These are phyloP conservation scores for Cordyceps sp. DNA, from an alignment of 2,329 filamentous ascomycete species.

Conservation along the genomic window DNA sequence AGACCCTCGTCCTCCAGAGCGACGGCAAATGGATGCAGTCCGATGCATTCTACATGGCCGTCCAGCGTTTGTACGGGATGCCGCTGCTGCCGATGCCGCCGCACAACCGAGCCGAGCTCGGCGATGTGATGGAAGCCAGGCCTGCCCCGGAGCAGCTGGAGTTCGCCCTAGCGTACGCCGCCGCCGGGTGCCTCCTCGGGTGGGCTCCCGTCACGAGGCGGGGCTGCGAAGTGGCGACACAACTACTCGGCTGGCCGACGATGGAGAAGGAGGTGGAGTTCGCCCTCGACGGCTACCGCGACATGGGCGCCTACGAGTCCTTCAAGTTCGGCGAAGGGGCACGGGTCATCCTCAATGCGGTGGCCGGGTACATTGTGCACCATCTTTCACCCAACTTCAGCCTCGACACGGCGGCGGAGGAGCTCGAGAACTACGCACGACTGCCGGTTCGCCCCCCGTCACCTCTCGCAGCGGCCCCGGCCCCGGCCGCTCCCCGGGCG, in stretches of 20 bases:
- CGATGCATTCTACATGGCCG: constrained; percentile 37
- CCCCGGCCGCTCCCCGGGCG: constrained; percentile 3
- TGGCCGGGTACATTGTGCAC: constrained; percentile 41
- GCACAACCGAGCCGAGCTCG: constrained; percentile 10
- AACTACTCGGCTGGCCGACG: constrained; percentile 44
- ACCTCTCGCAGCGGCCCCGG: constrained; percentile 3
- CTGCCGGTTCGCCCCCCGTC: constrained; percentile 13
- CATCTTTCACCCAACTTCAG: constrained; percentile 44
- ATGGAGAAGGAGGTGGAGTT: constrained; percentile 45
- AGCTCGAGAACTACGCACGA: constrained; percentile 21
- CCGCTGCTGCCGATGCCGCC: constrained; percentile 25
- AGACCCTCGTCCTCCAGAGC: constrained; percentile 24
- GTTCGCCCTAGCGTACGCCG: constrained; percentile 47
- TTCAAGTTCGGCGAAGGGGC: constrained; percentile 37
- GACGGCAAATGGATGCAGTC: constrained; percentile 35
- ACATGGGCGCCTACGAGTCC: constrained; percentile 21
- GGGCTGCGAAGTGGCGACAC: constrained; percentile 41
- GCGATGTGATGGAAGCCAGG: constrained; percentile 19
- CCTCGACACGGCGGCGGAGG: constrained; percentile 29
- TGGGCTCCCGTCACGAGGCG: constrained; percentile 37
- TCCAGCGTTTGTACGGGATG: constrained; percentile 40
- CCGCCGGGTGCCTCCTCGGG: constrained; percentile 40
- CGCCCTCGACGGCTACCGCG: constrained; percentile 23
- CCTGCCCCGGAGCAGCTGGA: constrained; percentile 27
- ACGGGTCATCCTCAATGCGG: constrained; percentile 33